These are phyloP conservation scores for Gossypium laxum DNA, from an alignment of 441 rosid species.

Conservation along the genomic window DNA sequence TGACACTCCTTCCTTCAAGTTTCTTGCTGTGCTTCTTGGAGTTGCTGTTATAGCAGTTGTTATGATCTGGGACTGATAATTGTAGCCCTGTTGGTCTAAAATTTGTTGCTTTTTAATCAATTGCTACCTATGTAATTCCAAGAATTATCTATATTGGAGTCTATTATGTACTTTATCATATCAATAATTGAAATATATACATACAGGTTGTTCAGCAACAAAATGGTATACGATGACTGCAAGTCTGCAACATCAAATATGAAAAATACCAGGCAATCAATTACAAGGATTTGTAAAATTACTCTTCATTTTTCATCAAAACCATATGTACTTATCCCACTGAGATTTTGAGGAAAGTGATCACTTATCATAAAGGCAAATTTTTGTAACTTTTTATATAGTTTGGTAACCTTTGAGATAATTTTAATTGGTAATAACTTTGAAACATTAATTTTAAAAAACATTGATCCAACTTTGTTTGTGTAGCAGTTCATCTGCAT, in stretches of 20 bases:
- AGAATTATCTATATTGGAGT: not conserved
- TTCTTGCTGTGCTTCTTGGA: conserved; percentile 45
- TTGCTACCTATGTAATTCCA: not conserved
- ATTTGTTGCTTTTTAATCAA: not conserved
- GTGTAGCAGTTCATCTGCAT: too few relatives aligned
- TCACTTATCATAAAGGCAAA: too few relatives aligned
- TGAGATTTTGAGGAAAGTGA: too few relatives aligned
- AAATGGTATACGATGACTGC: not conserved
- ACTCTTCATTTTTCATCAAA: not conserved
- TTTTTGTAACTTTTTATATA: too few relatives aligned
- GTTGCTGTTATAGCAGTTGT: conserved; percentile 46
- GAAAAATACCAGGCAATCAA: not conserved
- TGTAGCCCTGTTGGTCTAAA: not conserved
- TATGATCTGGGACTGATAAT: conserved; percentile 45
- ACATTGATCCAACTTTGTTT: too few relatives aligned
- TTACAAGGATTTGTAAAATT: not conserved
- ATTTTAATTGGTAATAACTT: too few relatives aligned
- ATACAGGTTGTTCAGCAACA: not conserved
- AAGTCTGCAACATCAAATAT: not conserved
- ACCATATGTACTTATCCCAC: too few relatives aligned
- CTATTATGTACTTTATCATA: not conserved
- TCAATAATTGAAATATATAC: not conserved
- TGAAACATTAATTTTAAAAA: too few relatives aligned
- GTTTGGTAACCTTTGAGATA: too few relatives aligned
- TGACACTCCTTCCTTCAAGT: conserved; percentile 45